Base-by-base conservation (phyloP, 2,329 filamentous ascomycete genomes). In the Fusarium piperis region DNA sequence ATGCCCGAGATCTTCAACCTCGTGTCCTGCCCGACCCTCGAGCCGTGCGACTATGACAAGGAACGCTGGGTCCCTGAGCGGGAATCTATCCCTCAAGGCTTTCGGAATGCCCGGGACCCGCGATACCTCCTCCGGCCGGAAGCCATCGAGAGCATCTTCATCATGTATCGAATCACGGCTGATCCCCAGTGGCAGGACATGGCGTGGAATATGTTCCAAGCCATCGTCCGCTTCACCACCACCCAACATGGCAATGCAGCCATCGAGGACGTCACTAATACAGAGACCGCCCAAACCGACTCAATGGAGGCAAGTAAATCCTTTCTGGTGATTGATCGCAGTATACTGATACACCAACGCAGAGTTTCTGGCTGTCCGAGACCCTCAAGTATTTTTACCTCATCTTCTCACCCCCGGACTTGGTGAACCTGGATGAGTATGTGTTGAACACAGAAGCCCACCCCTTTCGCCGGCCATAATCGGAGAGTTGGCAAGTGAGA, bases 331-430 rank as follows among this genome's bases (percentile, higher is more conserved):
- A 44, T 5, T 23, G 1, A 6, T 2, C 9, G 7, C 46, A 2
- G 30, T n/a, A 48, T 39, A 32, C 6, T 65, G 18, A 67, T 67
- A 30, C 16, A 13, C 2, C 1, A 9, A 12, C 32, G 6, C 87
- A 93, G 83, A 91, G 88, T 67, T 93, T 93, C 75, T 94, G 92
- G 90, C 82, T 92, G 74, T 89, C 89, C 0, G 91, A 94, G 82
- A 94, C 91, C 15, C 80, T 94, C 65, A 94, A 93, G 80, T 94
- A 94, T 70, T 93, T 93, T 62, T 94, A 91, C 72, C 78, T 94
- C 56, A 87, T 93, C 32, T 94, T 93, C 72, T 89, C 88, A 28
- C 86, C 91, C 15, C 88, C 90, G 0, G 85, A 87, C 16, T 74
- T 90, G 32, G 83, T 93, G 44, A 91, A 86, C 75, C 79, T 94